These are phyloP conservation scores for Olyra latifolia DNA, from an alignment of 176 grass and related monocot genomes.

Conservation along the genomic window DNA sequence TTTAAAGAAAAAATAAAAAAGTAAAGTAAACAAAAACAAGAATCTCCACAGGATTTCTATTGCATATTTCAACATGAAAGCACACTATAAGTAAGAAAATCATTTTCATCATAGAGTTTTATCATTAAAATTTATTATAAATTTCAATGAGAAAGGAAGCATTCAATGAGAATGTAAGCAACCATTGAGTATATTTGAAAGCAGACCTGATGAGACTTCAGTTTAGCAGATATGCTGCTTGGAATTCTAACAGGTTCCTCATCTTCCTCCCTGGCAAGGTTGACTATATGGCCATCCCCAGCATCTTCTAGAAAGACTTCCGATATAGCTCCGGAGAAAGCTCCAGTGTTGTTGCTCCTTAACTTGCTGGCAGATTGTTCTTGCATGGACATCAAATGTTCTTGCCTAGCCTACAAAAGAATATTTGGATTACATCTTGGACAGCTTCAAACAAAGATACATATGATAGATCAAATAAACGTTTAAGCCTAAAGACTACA, in stretches of 20 bases:
- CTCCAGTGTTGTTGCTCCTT: constrained; percentile 35
- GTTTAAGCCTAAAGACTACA: constrained; percentile 5
- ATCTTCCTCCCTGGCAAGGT: constrained; percentile 83
- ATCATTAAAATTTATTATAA: constrained; percentile 11
- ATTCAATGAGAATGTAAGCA: neutral
- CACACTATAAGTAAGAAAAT: neutral
- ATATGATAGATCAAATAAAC: constrained; percentile 10
- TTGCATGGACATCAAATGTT: constrained; percentile 97
- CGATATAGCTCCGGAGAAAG: constrained; percentile 38
- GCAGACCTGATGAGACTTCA: constrained; percentile 88
- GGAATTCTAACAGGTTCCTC: constrained; percentile 83
- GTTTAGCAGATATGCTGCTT: constrained; percentile 87
- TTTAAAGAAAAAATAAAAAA: constrained; percentile 2
- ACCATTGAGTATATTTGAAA: neutral
- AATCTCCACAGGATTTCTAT: neutral
- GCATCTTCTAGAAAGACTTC: constrained; percentile 49
- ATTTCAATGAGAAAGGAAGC: neutral
- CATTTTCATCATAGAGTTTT: neutral
- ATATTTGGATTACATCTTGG: constrained; percentile 24
- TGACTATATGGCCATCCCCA: constrained; percentile 81
- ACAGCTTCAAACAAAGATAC: constrained; percentile 8
- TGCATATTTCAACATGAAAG: constrained; percentile 3
- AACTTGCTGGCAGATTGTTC: constrained; percentile 75
- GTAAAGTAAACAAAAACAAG: neutral
- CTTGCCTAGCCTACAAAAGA: constrained; percentile 88